Base-by-base conservation (phyloP, 768 basidiomycete species). In the Naganishia friedmannii region DNA sequence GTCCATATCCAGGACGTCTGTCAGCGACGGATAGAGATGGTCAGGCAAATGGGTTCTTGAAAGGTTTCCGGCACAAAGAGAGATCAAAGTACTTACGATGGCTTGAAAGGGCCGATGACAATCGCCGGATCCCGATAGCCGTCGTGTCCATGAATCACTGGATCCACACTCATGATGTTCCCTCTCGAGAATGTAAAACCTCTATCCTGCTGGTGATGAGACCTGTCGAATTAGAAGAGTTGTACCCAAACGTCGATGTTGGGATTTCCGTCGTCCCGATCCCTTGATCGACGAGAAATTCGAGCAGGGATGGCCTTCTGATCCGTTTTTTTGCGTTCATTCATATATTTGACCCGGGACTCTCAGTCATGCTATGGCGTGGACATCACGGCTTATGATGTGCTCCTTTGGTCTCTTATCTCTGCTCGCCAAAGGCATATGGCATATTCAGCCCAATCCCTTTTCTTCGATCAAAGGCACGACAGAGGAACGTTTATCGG, bases 1-100 rank as follows among this genome's bases (percentile, higher is more conserved):
- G 79, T 23, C 79, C 79, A 67, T 80, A 80, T 58, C 79, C 79
- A 34, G 79, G 79, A 31, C 79, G 79, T 28, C 79, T 80, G 67
- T 12, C 7, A 51, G 21, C 13, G 48, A 3, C 6, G 19, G 7
- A 51, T 12, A 23, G 53, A 28, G 23, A 29, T 29, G 31, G 31
- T 23, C 15, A 65, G n/a, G 28, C 13, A 2, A 7, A 9, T 65
- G 8, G 23, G 45, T 3, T 17, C 19, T 19, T 13, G 21, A 15
- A 5, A 34, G 12, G 34, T 12, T 12, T 37, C 34, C 34, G 12
- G 12, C 34, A 37, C 5, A 32, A 1, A 26, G 3, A 26, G 28
- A 21, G 1, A 37, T 10, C 28, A 32, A 12, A 34, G 42, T 17
- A 39, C 71, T 65, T 17, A 72, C 71, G 58, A 68, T 48, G 68